Evolutionary conservation across 202 grass and related monocot species (phyloP).

Genomic region (Digitaria exilis): DNA sequence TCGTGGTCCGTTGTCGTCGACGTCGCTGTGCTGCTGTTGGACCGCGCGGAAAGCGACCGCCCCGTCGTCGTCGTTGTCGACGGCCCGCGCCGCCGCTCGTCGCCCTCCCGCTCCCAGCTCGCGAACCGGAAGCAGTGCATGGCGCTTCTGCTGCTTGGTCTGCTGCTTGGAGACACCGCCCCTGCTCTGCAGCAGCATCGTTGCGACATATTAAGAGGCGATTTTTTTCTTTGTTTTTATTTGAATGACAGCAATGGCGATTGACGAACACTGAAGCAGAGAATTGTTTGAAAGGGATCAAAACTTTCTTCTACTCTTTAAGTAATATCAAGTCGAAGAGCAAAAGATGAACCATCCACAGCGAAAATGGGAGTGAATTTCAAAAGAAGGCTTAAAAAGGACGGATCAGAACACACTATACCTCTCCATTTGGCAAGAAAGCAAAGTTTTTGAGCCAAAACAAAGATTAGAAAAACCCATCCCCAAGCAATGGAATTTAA

Average conservation of each 20-base stretch:
- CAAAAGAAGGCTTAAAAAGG: neutral
- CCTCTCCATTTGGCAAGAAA: slow-evolving; percentile 24
- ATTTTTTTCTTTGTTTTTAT: neutral
- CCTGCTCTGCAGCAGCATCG: slow-evolving; percentile 25
- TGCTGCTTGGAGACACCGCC: slow-evolving; percentile 12
- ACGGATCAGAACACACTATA: neutral
- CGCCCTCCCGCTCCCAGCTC: slow-evolving; percentile 38
- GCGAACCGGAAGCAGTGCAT: slow-evolving; percentile 87
- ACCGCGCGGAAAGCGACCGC: slow-evolving; percentile 57
- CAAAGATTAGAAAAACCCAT: neutral
- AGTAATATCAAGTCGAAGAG: neutral
- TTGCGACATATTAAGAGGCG: neutral
- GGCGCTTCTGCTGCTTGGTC: neutral
- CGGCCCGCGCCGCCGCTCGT: slow-evolving; percentile 7
- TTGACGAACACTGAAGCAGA: neutral
- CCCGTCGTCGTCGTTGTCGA: neutral
- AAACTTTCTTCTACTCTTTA: neutral
- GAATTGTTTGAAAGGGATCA: neutral
- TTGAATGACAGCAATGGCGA: neutral
- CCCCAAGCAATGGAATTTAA: neutral
- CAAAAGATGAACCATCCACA: neutral
- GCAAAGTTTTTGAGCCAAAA: neutral
- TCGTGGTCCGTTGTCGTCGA: slow-evolving; percentile 65
- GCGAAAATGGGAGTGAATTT: neutral
- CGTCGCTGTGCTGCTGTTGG: slow-evolving; percentile 64